Evolutionary conservation across 495 filamentous ascomycete genomes (phyloP), one percentile per base, ranked within the genome.

Genomic region (Annulohypoxylon maeteangense): DNA sequence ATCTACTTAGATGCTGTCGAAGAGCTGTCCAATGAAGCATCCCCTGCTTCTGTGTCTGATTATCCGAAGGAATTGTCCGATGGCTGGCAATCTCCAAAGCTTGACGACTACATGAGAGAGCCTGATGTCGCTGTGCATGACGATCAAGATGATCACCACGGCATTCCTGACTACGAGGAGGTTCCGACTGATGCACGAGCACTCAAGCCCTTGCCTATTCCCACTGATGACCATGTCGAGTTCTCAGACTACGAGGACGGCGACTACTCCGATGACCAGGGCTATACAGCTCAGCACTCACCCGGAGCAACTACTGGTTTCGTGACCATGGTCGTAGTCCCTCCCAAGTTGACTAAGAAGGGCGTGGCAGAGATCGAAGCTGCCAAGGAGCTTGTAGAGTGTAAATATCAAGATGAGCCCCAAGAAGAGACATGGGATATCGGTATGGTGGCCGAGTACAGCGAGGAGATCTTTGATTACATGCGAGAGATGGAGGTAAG

Each of bases 371-470:
- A 97, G 81, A 81, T 97, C 38, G 88, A 88, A 10, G 78, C 83
- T 8, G 94, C 94, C 10, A 90, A 87, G 79, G 74, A 82, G 7
- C 80, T 89, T 45, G 93, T 97, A 0, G 87, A 93, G 63, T 79
- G 55, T 78, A 86, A 62, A 81, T 86, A 72, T 22, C 78, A 76
- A 25, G 59, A 70, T 14, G 82, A 85, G 11, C 62, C 91, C 93
- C 51, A 48, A 66, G 11, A 90, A 68, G 95, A 98, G 75, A 83
- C 85, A 22, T 96, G 89, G 84, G 95, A 99, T 76, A 92, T 94
- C n/a, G 97, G 91, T 75, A 97, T 99, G 96, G 95, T 99, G 32
- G 91, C 94, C 14, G 95, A 98, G 76, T 99, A 99, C 75, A 89
- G 90, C 51, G 91, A 95, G 4, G 95, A 99, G 76, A 99, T 99